These are phyloP conservation scores for Brassica balearica DNA, from an alignment of 441 rosid species.

Conservation along the genomic window DNA sequence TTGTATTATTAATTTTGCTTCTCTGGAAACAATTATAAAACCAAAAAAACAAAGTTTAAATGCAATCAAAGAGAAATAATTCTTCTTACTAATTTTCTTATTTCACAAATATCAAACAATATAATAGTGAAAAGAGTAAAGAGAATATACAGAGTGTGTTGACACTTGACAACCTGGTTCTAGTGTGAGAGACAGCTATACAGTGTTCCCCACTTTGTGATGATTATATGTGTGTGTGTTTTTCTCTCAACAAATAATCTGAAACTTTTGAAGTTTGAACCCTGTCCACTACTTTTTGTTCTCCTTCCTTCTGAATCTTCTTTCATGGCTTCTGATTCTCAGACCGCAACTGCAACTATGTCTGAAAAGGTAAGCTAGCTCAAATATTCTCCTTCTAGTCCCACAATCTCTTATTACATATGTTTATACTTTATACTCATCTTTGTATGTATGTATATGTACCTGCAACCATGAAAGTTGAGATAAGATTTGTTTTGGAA, in stretches of 20 bases:
- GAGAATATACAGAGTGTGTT: conserved; percentile 48
- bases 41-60: conserved; percentile 24
- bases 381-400: conserved; percentile 1
- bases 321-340: conserved; percentile 51
- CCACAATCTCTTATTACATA: too few species aligned
- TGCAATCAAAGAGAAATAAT: conserved; percentile 28
- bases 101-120: conserved; percentile 10
- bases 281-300: conserved; percentile 44
- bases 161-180: conserved; percentile 46
- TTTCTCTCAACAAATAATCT: conserved; percentile 35
- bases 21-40: conserved; percentile 29
- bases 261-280: conserved; percentile 23
- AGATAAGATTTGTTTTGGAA: conserved; percentile 5
- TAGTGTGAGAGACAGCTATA: conserved; percentile 42
- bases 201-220: conserved; percentile 45
- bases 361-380: conserved; percentile 39
- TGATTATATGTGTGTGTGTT: not conserved
- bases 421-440: conserved; percentile 5
- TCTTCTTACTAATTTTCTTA: not conserved
- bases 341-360: conserved; percentile 27
- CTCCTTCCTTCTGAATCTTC: conserved; percentile 31
- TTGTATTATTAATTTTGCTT: conserved; percentile 22
- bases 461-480: conserved; percentile 16
- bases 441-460: conserved; percentile 6
- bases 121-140: conserved; percentile 27